Evolutionary conservation across 352 stramenopile species (phyloP).

Genomic region (Phytophthora melonis): DNA sequence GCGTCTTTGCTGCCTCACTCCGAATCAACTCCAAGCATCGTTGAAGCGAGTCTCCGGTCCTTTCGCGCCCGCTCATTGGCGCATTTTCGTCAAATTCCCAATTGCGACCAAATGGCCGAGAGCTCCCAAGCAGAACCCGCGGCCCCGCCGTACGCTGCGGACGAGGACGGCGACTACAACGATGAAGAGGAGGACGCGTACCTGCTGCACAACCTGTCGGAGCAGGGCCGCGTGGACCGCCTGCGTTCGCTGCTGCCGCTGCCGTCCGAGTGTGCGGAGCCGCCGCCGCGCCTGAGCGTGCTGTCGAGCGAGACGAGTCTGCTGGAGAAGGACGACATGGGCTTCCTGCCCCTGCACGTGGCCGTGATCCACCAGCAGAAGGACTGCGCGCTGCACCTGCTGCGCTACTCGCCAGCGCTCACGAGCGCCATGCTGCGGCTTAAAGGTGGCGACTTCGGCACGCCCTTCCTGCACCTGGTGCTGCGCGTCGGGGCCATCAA

Average conservation of each 20-base stretch:
- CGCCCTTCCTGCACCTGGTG: conserved; percentile 74
- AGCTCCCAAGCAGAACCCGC: conserved; percentile 1
- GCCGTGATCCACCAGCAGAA: conserved; percentile 67
- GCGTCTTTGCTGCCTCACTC: too few relatives aligned
- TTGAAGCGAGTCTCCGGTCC: too few relatives aligned
- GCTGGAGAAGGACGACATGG: conserved; percentile 87
- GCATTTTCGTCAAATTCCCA: not conserved
- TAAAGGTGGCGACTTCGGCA: conserved; percentile 70
- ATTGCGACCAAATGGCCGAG: conserved; percentile 6
- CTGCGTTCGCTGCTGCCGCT: conserved; percentile 61
- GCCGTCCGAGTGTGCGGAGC: not conserved
- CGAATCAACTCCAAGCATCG: too few relatives aligned
- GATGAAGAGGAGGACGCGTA: conserved; percentile 56
- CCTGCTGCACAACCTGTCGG: conserved; percentile 67
- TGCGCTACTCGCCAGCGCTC: conserved; percentile 74
- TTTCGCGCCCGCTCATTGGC: conserved; percentile 7
- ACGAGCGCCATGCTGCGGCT: conserved; percentile 71
- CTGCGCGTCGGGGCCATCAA: conserved; percentile 75
- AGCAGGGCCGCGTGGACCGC: conserved; percentile 59
- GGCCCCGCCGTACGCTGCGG: conserved; percentile 10
- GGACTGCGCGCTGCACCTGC: conserved; percentile 54
- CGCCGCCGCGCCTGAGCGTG: conserved; percentile 43
- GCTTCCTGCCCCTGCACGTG: conserved; percentile 83
- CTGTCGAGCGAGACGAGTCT: conserved; percentile 64
- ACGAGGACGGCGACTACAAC: conserved; percentile 49